A percentile compares a stretch with the other conserved stretches of the same genome.
Evolutionary conservation across 1,139 yeast genomes (phyloP).

Genomic region (Diutina scorzettiae): DNA sequence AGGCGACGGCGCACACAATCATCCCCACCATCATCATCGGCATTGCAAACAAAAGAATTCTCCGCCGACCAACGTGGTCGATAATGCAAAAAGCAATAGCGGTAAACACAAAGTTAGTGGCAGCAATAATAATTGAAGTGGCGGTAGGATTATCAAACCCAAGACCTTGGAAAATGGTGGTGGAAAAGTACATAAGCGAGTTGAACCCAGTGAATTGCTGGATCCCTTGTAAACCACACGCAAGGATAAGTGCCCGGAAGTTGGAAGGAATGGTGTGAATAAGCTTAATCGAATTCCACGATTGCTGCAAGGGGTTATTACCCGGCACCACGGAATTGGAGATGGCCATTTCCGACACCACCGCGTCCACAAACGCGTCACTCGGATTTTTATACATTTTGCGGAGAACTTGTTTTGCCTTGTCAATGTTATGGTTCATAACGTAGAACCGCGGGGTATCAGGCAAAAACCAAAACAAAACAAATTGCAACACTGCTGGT

Average conservation of each 20-base stretch:
- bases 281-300: constrained; percentile 53
- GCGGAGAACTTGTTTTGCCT: constrained; percentile 54
- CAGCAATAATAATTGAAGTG: constrained; percentile 87
- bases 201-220: constrained; percentile 95
- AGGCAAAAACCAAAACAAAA: constrained; percentile 73
- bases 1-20: constrained; percentile 73
- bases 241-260: constrained; percentile 75
- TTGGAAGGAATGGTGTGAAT: constrained; percentile 71
- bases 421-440: constrained; percentile 49
- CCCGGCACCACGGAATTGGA: constrained; percentile 60
- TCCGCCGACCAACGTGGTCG: constrained; percentile 78
- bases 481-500: constrained; percentile 73
- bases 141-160: constrained; percentile 84
- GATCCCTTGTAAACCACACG: constrained; percentile 88
- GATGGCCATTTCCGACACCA: constrained; percentile 44
- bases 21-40: constrained; percentile 76
- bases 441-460: constrained; percentile 90
- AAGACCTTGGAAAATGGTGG: constrained; percentile 78
- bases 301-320: constrained; percentile 35
- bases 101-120: constrained; percentile 83
- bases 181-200: constrained; percentile 86
- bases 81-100: constrained; percentile 71
- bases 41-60: constrained; percentile 58
- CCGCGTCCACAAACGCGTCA: constrained; percentile 42
- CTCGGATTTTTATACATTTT: constrained; percentile 48